Percentiles rank a stretch among this genome's conserved stretches.
These are phyloP conservation scores for Salix dunnii DNA, from an alignment of 345 rosid species.

Conservation along the genomic window DNA sequence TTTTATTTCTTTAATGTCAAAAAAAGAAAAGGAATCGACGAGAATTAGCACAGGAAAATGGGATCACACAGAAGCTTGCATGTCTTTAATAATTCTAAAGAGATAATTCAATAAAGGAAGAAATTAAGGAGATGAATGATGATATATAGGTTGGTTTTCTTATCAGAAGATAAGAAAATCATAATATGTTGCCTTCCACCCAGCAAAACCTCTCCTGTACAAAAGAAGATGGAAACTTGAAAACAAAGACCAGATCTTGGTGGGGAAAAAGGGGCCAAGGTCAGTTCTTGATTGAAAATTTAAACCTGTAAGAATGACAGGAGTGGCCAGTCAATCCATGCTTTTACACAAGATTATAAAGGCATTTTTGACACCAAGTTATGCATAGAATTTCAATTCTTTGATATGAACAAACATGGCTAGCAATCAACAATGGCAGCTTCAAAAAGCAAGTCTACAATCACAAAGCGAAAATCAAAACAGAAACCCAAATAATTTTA, in stretches of 20 bases:
- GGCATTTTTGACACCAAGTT: not conserved
- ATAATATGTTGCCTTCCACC: not conserved
- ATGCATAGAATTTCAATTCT: not conserved
- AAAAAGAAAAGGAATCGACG: too few relatives aligned
- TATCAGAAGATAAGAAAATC: not conserved
- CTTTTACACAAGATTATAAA: too few relatives aligned
- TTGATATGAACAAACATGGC: constrained; percentile 1
- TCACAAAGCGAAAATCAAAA: not conserved
- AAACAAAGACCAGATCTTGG: not conserved
- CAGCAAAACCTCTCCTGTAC: not conserved
- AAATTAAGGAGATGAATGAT: not conserved
- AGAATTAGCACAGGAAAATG: not conserved
- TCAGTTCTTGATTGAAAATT: not conserved
- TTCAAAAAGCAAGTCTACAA: not conserved
- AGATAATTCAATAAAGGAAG: not conserved
- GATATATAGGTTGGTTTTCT: not conserved
- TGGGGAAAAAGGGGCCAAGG: not conserved
- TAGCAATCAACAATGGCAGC: constrained; percentile 1
- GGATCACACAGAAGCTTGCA: not conserved
- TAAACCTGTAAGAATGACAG: not conserved
- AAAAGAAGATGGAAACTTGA: not conserved
- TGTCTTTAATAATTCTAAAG: too few relatives aligned
- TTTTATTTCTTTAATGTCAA: not conserved
- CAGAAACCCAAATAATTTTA: not conserved
- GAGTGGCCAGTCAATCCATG: not conserved